Evolutionary conservation across 2,329 filamentous ascomycete species (phyloP), one percentile per base, ranked within the genome.

Genomic region (Ophiocordyceps robertsii): DNA sequence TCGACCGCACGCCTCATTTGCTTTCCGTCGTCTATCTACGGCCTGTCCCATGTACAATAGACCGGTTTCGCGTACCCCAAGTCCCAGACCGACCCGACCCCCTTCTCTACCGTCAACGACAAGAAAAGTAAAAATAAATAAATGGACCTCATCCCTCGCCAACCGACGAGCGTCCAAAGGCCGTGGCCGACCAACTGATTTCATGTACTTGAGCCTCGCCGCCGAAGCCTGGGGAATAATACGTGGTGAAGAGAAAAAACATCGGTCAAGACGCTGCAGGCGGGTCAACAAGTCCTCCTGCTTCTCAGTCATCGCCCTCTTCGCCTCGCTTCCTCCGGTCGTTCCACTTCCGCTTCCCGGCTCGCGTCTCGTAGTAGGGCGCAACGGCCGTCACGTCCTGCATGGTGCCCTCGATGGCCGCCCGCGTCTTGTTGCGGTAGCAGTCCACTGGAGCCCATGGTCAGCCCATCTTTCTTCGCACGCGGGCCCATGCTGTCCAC

Each of bases 371-470:
- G 56, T 89, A 93, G 63, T 95, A 88, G 43, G 86, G 81, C 21
- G 85, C 84, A 24, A 84, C 77, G 17, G 74, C 71, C 43, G 75
- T 70, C 37, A 86, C 73, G 47, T 93, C 86, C 56, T 87, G 81
- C 54, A 85, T 84, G 37, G 80, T 75, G 19, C 75, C 78, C 54
- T 93, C 76, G 66, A 94, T 89, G 43, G 82, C 84, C 51, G 75
- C 81, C 49, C 84, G 79, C 61, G 89, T 92, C 70, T 94, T 95
- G 60, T 87, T 90, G 52, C 90, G 83, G 62, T 95, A 95, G 47
- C 84, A 87, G 61, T 96, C 90, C 62, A 96, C 88, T 93, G 44
- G 33, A 33, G 1, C 11, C 1, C 10, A 33, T 24, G 3, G 41
- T 53, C 38, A 56, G 45, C 31, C 8, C 30, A 17, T 17, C 32